phyloP scores from a whole-genome alignment of 169 alveolate species.

The Eimeria maxima region DNA sequence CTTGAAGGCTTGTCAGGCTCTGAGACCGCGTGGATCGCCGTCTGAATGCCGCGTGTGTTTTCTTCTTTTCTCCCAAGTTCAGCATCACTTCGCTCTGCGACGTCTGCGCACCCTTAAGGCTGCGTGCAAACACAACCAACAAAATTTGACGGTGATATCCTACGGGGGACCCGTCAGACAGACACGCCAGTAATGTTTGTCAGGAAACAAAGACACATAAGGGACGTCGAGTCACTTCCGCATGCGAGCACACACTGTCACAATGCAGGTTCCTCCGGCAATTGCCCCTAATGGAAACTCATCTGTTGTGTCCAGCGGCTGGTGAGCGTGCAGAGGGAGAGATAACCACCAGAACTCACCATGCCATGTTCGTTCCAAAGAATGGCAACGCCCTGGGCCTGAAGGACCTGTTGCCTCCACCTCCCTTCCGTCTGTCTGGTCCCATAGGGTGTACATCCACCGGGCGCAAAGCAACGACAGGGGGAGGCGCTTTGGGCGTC shows the following conservation, averaged over 20 bases:
- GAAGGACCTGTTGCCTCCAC: background rate
- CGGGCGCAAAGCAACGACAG: conserved; percentile 15
- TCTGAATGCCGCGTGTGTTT: conserved; percentile 13
- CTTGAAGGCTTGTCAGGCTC: conserved; percentile 66
- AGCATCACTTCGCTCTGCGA: conserved; percentile 47
- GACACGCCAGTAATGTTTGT: background rate
- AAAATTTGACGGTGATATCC: background rate
- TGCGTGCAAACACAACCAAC: background rate
- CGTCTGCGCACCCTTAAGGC: conserved; percentile 49
- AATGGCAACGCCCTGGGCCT: conserved; percentile 1
- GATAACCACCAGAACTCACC: background rate
- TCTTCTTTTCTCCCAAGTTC: conserved; percentile 14
- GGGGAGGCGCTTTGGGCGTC: conserved; percentile 13
- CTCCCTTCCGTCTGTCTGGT: conserved; percentile 9
- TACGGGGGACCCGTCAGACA: background rate
- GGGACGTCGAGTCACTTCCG: background rate
- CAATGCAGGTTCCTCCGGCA: background rate
- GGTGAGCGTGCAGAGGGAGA: background rate
- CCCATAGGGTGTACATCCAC: background rate
- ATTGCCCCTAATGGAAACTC: background rate
- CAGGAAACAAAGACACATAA: background rate
- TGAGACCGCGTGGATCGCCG: conserved; percentile 68
- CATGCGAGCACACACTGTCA: background rate
- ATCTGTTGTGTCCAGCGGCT: background rate
- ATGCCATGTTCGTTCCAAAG: conserved; percentile 11